phyloP scores from a whole-genome alignment of 73 alveolate genomes.

The Tetrahymena malaccensis region DNA sequence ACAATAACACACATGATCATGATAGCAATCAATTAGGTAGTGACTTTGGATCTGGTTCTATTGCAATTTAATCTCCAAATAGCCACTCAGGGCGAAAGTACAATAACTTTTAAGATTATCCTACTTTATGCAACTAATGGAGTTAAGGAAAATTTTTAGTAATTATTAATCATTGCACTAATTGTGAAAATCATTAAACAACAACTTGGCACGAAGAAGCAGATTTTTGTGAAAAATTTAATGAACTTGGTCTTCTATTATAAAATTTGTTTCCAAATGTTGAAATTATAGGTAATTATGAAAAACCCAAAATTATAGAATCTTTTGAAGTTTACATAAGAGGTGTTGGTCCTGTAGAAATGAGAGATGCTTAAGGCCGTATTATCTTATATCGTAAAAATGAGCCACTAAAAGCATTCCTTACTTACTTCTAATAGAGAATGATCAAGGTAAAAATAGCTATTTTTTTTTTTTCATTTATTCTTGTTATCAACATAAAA shows the following conservation, averaged over 20 bases:
- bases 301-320: conserved; percentile 71
- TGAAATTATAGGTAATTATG: conserved; percentile 86
- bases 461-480: not conserved
- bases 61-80: not conserved
- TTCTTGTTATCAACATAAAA: too few species aligned
- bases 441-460: not conserved
- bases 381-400: conserved; percentile 75
- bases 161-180: conserved; percentile 83
- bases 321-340: conserved; percentile 91
- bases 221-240: conserved; percentile 78
- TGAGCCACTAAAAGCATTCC: conserved; percentile 26
- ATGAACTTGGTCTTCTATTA: conserved; percentile 79
- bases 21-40: not conserved
- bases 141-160: conserved; percentile 84
- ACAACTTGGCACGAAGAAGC: conserved; percentile 93
- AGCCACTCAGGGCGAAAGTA: not conserved
- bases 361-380: conserved; percentile 85
- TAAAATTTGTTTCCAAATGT: conserved; percentile 79
- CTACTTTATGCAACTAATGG: conserved; percentile 17
- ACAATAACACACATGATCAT: not conserved
- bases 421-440: conserved; percentile 8
- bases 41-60: not conserved
- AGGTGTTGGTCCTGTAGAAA: conserved; percentile 77
- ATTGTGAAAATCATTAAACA: conserved; percentile 80
- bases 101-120: not conserved